Evolutionary conservation across 768 basidiomycete species (phyloP).

Genomic region (Tricholoma terreum): DNA sequence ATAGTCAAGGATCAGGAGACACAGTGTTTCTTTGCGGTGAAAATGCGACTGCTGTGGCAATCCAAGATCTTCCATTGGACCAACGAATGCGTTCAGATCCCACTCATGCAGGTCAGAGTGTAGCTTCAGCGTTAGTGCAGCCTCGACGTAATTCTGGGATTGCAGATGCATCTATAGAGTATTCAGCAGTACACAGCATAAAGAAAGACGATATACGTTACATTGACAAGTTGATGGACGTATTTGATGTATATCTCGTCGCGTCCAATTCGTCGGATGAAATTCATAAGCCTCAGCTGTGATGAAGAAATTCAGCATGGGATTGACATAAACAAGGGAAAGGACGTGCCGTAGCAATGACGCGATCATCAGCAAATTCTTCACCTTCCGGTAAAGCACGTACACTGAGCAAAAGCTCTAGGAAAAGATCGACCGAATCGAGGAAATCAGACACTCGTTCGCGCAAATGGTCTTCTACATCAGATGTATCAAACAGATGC

Average conservation of each 20-base stretch:
- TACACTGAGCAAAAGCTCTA: slow-evolving; percentile 84
- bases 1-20: slow-evolving; percentile 89
- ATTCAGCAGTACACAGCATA: slow-evolving; percentile 15
- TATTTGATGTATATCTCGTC: slow-evolving; percentile 96
- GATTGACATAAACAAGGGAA: not conserved
- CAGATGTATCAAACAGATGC: slow-evolving; percentile 80
- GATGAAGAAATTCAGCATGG: slow-evolving; percentile 7
- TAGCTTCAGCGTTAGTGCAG: slow-evolving; percentile 87
- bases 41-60: slow-evolving; percentile 93
- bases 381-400: slow-evolving; percentile 89
- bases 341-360: slow-evolving; percentile 75
- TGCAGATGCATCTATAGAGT: slow-evolving; percentile 72
- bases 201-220: slow-evolving; percentile 33
- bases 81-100: slow-evolving; percentile 77
- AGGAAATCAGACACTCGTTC: slow-evolving; percentile 79
- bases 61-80: slow-evolving; percentile 86
- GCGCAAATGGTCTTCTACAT: slow-evolving; percentile 77
- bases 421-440: slow-evolving; percentile 88
- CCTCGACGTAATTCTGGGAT: slow-evolving; percentile 89
- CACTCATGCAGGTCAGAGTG: slow-evolving; percentile 94
- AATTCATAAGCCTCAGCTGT: slow-evolving; percentile 87
- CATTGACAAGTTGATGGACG: slow-evolving; percentile 90
- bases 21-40: slow-evolving; percentile 90
- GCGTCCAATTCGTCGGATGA: slow-evolving; percentile 86
- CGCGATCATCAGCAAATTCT: slow-evolving; percentile 92